Evolutionary conservation across 331 rosid genomes (phyloP), one percentile per base, ranked within the genome.

Genomic region (Rosa hybrid): DNA sequence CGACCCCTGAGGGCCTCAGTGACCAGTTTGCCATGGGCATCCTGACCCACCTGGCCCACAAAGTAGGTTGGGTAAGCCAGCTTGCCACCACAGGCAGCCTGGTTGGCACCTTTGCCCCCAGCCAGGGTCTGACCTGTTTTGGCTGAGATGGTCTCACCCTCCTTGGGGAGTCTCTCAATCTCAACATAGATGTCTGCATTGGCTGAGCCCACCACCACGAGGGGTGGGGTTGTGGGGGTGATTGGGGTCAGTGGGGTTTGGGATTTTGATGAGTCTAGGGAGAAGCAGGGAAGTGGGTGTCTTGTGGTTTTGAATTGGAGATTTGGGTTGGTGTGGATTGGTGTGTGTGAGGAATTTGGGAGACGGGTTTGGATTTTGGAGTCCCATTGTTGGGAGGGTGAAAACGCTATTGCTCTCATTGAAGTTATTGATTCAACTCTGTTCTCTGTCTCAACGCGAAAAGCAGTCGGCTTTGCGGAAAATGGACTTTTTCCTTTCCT

Each of bases 51-150:
- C 80, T 93, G 98, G n/a, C 97, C 99, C 30, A 95, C 75, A 60
- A 95, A 93, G 80, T 87, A 91, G 0, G 99, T 95, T 4, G 96
- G 96, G 86, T 90, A 88, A 2, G 91, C 81, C 13, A 95, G 90
- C 79, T 83, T 90, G 30, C 93, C 96, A 1, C 91, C 91, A 30
- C 94, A 91, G 2, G 83, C 88, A 3, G 96, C 99, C 86, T 93
- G 99, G 78, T 95, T 93, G 14, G 92, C 97, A 16, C 98, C 94
- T 70, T 93, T 91, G 46, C 96, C 98, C 5, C 99, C 96, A 9
- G 98, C 90, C 57, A 95, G 87, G 8, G 93, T 93, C 85, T 91
- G 91, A 0, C 96, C 97, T 0, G 75, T 86, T 72, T 74, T 86
- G n/a, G 99, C 99, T 2, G 92, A 76, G 13, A 95, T 45, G 3